phyloP scores from a whole-genome alignment of 108 stramenopile species.

The Skeletonema costatum region DNA sequence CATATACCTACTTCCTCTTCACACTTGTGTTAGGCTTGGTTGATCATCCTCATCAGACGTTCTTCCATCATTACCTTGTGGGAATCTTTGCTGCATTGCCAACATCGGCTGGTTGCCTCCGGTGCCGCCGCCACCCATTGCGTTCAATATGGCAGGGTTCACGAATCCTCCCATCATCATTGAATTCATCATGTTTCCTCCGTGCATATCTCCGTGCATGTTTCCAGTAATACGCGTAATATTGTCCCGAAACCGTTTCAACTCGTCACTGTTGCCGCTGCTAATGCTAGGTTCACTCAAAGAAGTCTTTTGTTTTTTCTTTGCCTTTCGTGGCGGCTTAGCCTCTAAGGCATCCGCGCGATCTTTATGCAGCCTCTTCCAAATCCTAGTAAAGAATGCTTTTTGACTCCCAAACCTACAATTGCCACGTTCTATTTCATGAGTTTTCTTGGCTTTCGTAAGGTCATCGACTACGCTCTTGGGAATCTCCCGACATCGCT shows the following conservation, averaged over 20 bases:
- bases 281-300: background rate
- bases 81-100: background rate
- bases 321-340: background rate
- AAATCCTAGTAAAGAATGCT: constrained; percentile 83
- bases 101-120: background rate
- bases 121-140: background rate
- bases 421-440: constrained; percentile 76
- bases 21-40: background rate
- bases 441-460: constrained; percentile 49
- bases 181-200: background rate
- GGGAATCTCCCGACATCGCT: constrained; percentile 79
- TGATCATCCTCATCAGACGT: background rate
- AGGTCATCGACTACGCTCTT: constrained; percentile 57
- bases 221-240: background rate
- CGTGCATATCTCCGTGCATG: background rate
- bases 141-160: background rate
- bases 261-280: background rate
- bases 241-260: background rate
- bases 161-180: background rate
- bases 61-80: background rate
- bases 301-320: background rate
- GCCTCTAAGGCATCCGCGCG: constrained; percentile 26
- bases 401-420: constrained; percentile 89
- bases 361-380: constrained; percentile 74
- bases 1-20: background rate